phyloP scores from a whole-genome alignment of 2,329 filamentous ascomycete genomes.

The Botrytis aclada region DNA sequence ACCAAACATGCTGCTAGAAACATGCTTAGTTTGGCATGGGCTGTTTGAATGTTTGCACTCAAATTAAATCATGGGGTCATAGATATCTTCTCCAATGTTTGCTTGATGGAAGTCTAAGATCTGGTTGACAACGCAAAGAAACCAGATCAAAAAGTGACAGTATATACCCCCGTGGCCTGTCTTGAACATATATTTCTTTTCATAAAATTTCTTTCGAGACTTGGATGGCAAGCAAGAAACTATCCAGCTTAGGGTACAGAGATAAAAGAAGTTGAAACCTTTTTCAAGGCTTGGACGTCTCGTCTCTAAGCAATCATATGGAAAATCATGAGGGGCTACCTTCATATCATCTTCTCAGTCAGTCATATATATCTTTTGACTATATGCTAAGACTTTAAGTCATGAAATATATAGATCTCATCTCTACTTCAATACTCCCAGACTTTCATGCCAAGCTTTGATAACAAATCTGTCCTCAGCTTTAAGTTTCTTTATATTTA shows the following conservation, averaged over 20 bases:
- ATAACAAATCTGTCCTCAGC: background rate
- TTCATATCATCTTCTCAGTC: background rate
- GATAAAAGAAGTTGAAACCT: background rate
- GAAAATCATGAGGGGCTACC: no score
- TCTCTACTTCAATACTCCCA: background rate
- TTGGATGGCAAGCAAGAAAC: background rate
- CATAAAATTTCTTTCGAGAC: no score
- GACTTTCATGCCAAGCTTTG: background rate
- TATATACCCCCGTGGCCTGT: background rate
- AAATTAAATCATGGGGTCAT: background rate
- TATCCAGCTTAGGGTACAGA: no score
- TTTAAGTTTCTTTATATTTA: background rate
- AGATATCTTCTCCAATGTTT: background rate
- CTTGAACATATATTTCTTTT: background rate
- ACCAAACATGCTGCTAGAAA: background rate
- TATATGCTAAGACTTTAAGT: background rate
- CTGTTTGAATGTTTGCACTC: background rate
- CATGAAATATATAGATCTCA: background rate
- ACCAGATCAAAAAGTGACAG: background rate
- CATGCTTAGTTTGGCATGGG: fast-evolving
- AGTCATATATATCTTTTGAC: background rate
- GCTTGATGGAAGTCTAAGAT: background rate
- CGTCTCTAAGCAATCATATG: background rate
- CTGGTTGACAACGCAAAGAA: background rate
- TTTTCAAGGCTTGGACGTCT: background rate